Evolutionary conservation across 2,329 filamentous ascomycete species (phyloP), one percentile per base, ranked within the genome.

Genomic region (Aphanocladium album): DNA sequence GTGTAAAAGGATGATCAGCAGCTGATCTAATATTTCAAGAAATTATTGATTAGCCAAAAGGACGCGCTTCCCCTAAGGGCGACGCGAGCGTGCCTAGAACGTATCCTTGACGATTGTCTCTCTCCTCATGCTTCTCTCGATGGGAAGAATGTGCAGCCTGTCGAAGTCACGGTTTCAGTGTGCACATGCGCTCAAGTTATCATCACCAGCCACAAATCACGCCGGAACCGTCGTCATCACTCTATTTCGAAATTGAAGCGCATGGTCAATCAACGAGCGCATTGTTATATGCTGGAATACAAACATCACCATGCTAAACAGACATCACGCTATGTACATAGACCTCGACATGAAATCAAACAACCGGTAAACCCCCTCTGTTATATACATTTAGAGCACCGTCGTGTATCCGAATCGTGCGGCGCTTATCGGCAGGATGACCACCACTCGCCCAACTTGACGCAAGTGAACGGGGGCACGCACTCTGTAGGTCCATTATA

Each of bases 401-500:
- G 12, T 41, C 43, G 16, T 21, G 8, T 58, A 23, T 30, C 27
- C 8, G 3, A 4, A 23, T n/a, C 16, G 19, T 9, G 17, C 7
- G 9, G 2, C 8, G 8, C 23, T 25, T 51, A 62, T 35, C 60
- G 50, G 57, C 61, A 62, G 17, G 56, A 62, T 9, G 61, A 62
- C 61, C 61, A 62, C 56, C 56, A 60, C 19, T 54, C 50, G 27
- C 56, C 51, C 50, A 23, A 46, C 41, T 56, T 45, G n/a, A 39
- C 30, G 39, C 61, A 62, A 16, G 43, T 60, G 27, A 33, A 56
- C 5, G 61, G 56, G 8, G 56, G 9, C 33, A 41, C 49, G 37
- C 61, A 62, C 11, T 8, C 50, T 0, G 61, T 62, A 11, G 61
- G 46, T 25, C 61, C 56, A n/a, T 25, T 39, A 37, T 62, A 62